Evolutionary conservation across 2,329 filamentous ascomycete genomes (phyloP).

Genomic region (Pseudocercospora pini-densiflorae): DNA sequence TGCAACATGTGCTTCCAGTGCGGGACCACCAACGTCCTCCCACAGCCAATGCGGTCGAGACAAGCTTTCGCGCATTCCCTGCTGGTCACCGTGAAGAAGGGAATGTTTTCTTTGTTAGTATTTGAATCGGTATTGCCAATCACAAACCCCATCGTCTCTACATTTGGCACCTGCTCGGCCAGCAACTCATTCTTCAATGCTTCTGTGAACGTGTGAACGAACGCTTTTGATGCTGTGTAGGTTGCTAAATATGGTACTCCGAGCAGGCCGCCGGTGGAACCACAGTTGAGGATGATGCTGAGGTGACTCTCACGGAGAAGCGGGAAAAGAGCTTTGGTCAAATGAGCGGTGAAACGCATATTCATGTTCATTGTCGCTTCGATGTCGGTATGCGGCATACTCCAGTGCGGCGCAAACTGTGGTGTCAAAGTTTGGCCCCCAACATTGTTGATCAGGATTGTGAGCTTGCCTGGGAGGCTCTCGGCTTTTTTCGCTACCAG

Average conservation of each 20-base stretch:
- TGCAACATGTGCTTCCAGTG: slow-evolving; percentile 6
- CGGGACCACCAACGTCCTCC: not conserved
- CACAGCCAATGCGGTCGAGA: not conserved
- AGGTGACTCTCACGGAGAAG: slow-evolving; percentile 46
- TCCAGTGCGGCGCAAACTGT: not conserved
- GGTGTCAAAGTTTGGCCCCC: slow-evolving; percentile 41
- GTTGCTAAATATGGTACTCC: slow-evolving; percentile 51
- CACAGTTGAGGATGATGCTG: slow-evolving; percentile 55
- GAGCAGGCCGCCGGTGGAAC: slow-evolving; percentile 47
- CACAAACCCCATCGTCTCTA: slow-evolving; percentile 10
- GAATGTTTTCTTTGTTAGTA: slow-evolving; percentile 9
- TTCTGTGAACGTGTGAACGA: slow-evolving; percentile 45
- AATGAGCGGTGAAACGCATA: slow-evolving; percentile 52
- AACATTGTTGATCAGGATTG: slow-evolving; percentile 60
- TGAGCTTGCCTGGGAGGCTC: slow-evolving; percentile 43
- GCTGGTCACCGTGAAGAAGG: slow-evolving; percentile 12
- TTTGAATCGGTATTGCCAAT: slow-evolving; percentile 9
- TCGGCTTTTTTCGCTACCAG: slow-evolving; percentile 21
- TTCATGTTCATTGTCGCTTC: slow-evolving; percentile 51
- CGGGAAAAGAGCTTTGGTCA: slow-evolving; percentile 53
- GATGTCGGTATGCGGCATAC: slow-evolving; percentile 36
- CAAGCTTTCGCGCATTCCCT: slow-evolving; percentile 9
- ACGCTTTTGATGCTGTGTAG: slow-evolving; percentile 53
- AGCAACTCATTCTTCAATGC: slow-evolving; percentile 34
- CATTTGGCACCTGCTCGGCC: not conserved